Percentiles rank a stretch among this genome's conserved stretches.
Evolutionary conservation across 768 basidiomycete species (phyloP).

Genomic region (Trametes cingulata): DNA sequence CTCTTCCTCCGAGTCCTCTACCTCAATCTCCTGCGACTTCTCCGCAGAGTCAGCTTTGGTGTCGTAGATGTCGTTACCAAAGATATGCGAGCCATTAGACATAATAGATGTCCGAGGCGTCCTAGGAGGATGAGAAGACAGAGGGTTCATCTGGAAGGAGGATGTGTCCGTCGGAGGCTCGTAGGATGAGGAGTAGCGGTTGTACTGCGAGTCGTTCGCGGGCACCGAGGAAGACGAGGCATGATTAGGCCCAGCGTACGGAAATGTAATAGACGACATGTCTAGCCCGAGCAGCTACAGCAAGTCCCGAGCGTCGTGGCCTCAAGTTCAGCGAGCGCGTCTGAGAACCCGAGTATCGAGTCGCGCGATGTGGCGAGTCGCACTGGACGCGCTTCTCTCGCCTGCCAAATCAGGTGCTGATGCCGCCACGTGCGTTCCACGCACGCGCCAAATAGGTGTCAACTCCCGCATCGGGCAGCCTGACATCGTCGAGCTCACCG

Average conservation of each 20-base stretch:
- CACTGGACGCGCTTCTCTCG: neutral
- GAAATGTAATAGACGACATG: slow-evolving; percentile 75
- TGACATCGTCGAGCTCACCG: neutral
- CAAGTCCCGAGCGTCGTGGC: neutral
- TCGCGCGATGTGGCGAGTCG: slow-evolving; percentile 18
- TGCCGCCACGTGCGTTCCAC: slow-evolving; percentile 19
- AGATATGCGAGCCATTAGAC: slow-evolving; percentile 38
- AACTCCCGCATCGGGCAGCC: slow-evolving; percentile 12
- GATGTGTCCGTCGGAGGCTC: slow-evolving; percentile 44
- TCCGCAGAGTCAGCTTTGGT: slow-evolving; percentile 39
- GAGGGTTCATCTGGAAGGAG: slow-evolving; percentile 81
- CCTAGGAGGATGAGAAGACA: slow-evolving; percentile 76
- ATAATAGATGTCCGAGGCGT: slow-evolving; percentile 62
- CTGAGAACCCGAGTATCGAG: slow-evolving; percentile 6
- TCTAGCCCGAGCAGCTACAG: neutral
- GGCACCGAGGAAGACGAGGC: slow-evolving; percentile 42
- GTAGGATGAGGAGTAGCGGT: slow-evolving; percentile 60
- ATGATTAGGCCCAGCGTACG: slow-evolving; percentile 42
- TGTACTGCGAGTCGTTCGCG: slow-evolving; percentile 40
- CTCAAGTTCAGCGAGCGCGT: slow-evolving; percentile 7
- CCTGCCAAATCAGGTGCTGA: slow-evolving; percentile 5
- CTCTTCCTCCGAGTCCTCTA: slow-evolving; percentile 33
- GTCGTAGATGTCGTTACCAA: slow-evolving; percentile 46
- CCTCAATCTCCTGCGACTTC: slow-evolving; percentile 27
- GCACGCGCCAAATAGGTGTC: slow-evolving; percentile 13